Percentiles rank a stretch among this genome's conserved stretches.
These are phyloP conservation scores for Kwoniella sp. DNA, from an alignment of 768 basidiomycete species.

Conservation along the genomic window DNA sequence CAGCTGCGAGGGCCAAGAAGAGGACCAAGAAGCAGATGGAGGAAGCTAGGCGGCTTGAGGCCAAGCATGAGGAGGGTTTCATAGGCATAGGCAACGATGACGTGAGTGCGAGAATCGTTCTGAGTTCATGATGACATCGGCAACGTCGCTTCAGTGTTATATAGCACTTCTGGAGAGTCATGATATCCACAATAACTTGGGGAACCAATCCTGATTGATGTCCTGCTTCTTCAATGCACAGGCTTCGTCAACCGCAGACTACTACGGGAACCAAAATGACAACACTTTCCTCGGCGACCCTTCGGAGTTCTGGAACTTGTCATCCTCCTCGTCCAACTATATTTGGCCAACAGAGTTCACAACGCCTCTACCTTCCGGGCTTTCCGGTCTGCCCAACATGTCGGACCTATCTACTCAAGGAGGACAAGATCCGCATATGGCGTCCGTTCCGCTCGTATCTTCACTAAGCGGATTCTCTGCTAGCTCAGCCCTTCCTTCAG, in stretches of 20 bases:
- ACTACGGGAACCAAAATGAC: not conserved
- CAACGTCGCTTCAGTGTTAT: not conserved
- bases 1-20: conserved; percentile 46
- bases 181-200: not conserved
- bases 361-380: conserved; percentile 2
- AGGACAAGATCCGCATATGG: not conserved
- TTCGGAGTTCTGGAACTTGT: conserved; percentile 22
- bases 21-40: conserved; percentile 54
- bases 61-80: not conserved
- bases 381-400: not conserved
- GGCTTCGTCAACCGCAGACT: not conserved
- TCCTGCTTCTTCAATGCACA: not conserved
- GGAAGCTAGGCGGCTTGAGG: conserved; percentile 37
- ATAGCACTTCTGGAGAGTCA: not conserved
- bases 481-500: too few relatives aligned
- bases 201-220: too few relatives aligned
- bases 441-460: too few relatives aligned
- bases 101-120: conserved; percentile 8
- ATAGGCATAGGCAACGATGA: conserved; percentile 2
- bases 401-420: not conserved
- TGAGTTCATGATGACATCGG: not conserved
- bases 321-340: conserved; percentile 25
- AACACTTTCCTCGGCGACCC: conserved; percentile 3
- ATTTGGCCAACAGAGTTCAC: conserved; percentile 45
- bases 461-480: too few relatives aligned